Evolutionary conservation across 345 rosid genomes (phyloP), one percentile per base, ranked within the genome.

Genomic region (Mallotus nudiflorus): DNA sequence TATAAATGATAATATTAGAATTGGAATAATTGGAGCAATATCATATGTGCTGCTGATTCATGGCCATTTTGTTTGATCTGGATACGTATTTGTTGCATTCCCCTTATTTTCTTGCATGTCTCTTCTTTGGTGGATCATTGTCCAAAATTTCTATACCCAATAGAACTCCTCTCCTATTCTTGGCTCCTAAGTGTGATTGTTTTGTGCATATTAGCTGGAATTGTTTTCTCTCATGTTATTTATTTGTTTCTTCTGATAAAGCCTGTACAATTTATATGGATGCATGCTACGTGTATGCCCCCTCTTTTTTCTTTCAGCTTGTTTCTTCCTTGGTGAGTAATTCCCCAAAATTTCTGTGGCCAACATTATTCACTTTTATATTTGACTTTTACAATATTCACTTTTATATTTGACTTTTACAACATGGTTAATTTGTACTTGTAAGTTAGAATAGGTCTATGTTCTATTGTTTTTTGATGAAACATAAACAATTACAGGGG

Each of bases 401-500:
- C 46, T 51, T 46, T 7, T 51, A 3, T 51, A n/a, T 56, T 54
- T 68, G 40, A 12, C 50, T 56, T 52, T 15, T 51, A 37, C 11
- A 19, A 9, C 39, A 10, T 52, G 50, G 51, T 53, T 53, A 33
- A 22, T 39, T 55, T 18, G 16, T 16, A 67, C 11, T 15, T 18
- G 5, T 39, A 24, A 40, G 15, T 20, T 57, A n/a, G 45, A 57
- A 14, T 45, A 28, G 2, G 8, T 52, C 13, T n/a, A 40, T 53
- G 15, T 27, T 22, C 45, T 22, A n/a, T 20, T 69, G 3, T 60
- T 22, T 52, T 70, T 37, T 60, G 9, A 68, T 67, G 20, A 62
- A 11, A 37, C 28, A 4, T 56, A 48, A 53, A 25, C 8, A 53
- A 55, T 85, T 69, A 68, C 84, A 91, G 98, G 98, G 96, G 31